Evolutionary conservation across 768 basidiomycete genomes (phyloP), one percentile per base, ranked within the genome.

Genomic region (Daedaleopsis sinensis): DNA sequence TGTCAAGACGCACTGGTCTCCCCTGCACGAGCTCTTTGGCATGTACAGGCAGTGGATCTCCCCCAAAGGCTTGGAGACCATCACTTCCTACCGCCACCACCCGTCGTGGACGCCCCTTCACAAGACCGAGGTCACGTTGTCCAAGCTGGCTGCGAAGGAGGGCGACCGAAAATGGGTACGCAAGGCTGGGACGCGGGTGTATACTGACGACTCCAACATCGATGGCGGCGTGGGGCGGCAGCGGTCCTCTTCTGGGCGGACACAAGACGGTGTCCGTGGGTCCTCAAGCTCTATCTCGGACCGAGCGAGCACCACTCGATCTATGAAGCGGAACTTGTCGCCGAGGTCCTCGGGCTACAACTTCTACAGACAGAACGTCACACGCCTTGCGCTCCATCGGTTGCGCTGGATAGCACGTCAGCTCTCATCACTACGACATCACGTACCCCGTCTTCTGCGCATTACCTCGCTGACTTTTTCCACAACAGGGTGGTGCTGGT

Each of bases 281-380:
- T 70, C 18, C 48, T n/a, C n/a, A n/a, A 57, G 21, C 57, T 55
- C 36, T 51, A 70, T 21, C 60, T 77, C 6, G 72, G 73, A 18
- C n/a, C 27, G 0, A 50, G 52, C 1, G 46, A 37, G 11, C 47
- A 70, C 7, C 72, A 74, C 63, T 71, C 65, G 1, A 70, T 73
- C 0, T 72, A 69, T 38, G 70, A 74, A 52, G 73, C 62, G 1
- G 73, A 77, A 47, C 16, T 64, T 1, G 67, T 73, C 9, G 76
- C 73, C 1, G 43, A 72, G 13, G 43, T 70, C 0, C 56, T 78
- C 4, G 19, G 68, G 1, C 58, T 73, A 5, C 62, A 76, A 5
- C 32, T 77, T 5, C 47, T 38, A 4, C 53, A 48, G 12, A 51
- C 65, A 39, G 23, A 27, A 9, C 10, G 12, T 5, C 19, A 10